A percentile compares a stretch with the other conserved stretches of the same genome.
Evolutionary conservation across 352 stramenopile genomes (phyloP).

Genomic region (Saprolegnia diclina): DNA sequence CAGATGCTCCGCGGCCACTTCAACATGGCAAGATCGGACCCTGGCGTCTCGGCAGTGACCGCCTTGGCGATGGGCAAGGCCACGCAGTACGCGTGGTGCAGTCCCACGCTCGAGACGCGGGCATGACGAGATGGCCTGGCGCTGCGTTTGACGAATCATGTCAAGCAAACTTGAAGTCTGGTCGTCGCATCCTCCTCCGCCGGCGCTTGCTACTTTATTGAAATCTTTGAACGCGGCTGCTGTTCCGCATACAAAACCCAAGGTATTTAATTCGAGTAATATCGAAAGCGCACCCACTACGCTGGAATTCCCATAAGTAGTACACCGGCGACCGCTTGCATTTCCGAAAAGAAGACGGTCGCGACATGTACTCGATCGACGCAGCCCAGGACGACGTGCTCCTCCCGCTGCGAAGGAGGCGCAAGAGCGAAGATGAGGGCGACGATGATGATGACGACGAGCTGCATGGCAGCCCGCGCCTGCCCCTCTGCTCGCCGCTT

Average conservation of each 20-base stretch:
- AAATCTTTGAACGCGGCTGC: neutral
- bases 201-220: neutral
- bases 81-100: neutral
- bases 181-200: neutral
- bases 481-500: neutral
- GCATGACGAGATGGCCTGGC: neutral
- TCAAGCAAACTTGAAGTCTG: too few species aligned
- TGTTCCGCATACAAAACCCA: too few species aligned
- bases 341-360: neutral
- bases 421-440: neutral
- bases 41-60: neutral
- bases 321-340: too few species aligned
- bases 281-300: too few species aligned
- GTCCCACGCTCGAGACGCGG: neutral
- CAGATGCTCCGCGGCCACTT: neutral
- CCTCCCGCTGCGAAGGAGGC: slow-evolving; percentile 1
- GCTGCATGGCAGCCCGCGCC: neutral
- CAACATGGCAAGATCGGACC: neutral
- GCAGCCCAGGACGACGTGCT: neutral
- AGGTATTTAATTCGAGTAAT: too few species aligned
- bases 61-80: neutral
- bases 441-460: neutral
- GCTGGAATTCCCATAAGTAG: too few species aligned
- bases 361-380: slow-evolving; percentile 3
- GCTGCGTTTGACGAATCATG: neutral